A percentile compares a stretch with the other conserved stretches of the same genome.
Evolutionary conservation across 192 early-diverging fungal species (phyloP).

Genomic region (Mortierella alpina): DNA sequence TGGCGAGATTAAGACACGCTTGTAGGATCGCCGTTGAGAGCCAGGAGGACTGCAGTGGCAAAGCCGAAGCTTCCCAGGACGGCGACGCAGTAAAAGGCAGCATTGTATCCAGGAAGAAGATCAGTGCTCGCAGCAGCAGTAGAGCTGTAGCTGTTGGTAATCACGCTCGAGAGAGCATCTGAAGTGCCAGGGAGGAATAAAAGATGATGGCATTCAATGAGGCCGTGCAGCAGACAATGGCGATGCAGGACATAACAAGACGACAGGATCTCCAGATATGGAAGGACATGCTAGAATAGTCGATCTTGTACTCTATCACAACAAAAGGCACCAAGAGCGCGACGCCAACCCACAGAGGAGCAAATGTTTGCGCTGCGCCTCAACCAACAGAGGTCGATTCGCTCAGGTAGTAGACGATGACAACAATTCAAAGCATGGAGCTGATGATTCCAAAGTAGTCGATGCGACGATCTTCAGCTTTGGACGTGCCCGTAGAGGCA

Average conservation of each 20-base stretch:
- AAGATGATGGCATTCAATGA: conserved; percentile 25
- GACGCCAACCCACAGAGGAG: conserved; percentile 6
- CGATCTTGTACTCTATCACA: conserved; percentile 6
- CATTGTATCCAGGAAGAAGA: conserved; percentile 29
- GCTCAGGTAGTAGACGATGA: conserved; percentile 33
- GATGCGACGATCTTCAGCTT: conserved; percentile 6
- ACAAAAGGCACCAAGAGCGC: conserved; percentile 2
- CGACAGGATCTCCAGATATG: conserved; percentile 19
- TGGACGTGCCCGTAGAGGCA: not conserved
- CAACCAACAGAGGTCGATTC: conserved; percentile 20
- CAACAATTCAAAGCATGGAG: conserved; percentile 21
- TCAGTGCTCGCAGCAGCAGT: conserved; percentile 4
- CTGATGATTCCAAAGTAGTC: conserved; percentile 24
- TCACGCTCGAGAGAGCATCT: conserved; percentile 27
- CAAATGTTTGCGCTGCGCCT: conserved; percentile 4
- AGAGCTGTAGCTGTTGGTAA: conserved; percentile 24
- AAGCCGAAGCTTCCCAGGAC: conserved; percentile 12
- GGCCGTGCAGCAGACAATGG: conserved; percentile 5
- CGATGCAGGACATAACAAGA: conserved; percentile 6
- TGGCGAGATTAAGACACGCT: too few relatives aligned
- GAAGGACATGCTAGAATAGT: conserved; percentile 20
- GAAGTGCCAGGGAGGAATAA: conserved; percentile 19
- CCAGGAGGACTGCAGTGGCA: conserved; percentile 10
- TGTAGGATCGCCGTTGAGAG: conserved; percentile 5
- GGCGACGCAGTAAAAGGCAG: conserved; percentile 22